Evolutionary conservation across 2,329 filamentous ascomycete genomes (phyloP), one percentile per base, ranked within the genome.

Genomic region (Cercospora sojina): DNA sequence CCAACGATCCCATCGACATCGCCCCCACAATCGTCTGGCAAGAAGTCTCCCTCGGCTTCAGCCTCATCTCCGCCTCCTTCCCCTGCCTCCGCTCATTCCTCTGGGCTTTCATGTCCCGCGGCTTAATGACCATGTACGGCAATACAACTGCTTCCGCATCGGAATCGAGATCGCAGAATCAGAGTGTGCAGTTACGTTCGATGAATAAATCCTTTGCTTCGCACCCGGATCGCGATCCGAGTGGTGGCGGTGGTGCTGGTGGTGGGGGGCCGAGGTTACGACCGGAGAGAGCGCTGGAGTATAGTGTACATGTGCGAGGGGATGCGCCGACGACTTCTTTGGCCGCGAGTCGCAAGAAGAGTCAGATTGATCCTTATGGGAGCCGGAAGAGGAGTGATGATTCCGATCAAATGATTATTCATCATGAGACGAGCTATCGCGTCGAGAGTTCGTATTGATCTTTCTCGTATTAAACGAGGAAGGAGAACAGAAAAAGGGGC

Each of bases 61-160:
- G 69, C 43, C 71, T 74, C 57, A 70, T 74, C 59, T 70, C 71
- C 20, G 71, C 72, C 49, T 72, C 71, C 9, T 73, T 73, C 25
- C 72, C 72, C 1, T 72, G 69, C 49, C 62, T 74, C 8, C 64
- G 70, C 35, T 61, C 67, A n/a, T 74, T 74, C 66, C 64, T 73
- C 41, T 69, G 69, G 67, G 69, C 67, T n/a, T 73, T 71, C 66
- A 71, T 71, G 69, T 70, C 68, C 5, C 23, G 68, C 31, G 66
- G 69, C 18, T 53, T 72, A 8, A 62, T 70, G 64, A 70, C 69
- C 8, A 71, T 71, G 69, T 72, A 72, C 67, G 70, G 70, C 53
- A 71, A 71, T 35, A 71, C 70, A 6, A 71, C 63, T 1, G 59
- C 59, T 51, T 56, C 56, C 4, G 61, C 63, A 43, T 69, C 67